A percentile compares a stretch with the other conserved stretches of the same genome.
Conservation (phyloP, 2,329 filamentous ascomycete genomes). For the Akanthomyces muscarius region DNA sequence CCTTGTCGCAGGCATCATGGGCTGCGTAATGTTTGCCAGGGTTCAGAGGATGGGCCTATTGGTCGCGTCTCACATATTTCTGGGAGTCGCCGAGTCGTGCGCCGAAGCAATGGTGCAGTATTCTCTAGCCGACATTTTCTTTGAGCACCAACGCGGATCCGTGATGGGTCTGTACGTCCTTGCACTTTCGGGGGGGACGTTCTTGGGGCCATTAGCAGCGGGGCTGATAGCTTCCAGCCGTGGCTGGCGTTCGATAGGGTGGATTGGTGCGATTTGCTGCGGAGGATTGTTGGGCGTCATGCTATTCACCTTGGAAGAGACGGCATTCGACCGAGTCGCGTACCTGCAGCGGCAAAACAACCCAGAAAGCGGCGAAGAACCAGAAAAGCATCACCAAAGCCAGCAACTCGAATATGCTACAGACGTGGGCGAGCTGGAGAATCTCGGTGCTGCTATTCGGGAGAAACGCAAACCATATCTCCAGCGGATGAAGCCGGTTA, state of each 20-base stretch:
- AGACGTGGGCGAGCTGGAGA: neutral
- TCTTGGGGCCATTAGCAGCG: conserved; percentile 49
- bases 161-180: conserved; percentile 53
- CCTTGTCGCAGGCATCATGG: conserved; percentile 44
- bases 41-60: conserved; percentile 41
- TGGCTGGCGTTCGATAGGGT: conserved; percentile 54
- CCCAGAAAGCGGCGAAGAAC: conserved; percentile 17
- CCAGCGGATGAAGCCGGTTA: conserved; percentile 53
- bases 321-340: conserved; percentile 35
- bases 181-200: conserved; percentile 53
- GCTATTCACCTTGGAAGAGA: conserved; percentile 51
- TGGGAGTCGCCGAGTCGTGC: conserved; percentile 53
- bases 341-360: neutral
- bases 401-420: conserved; percentile 15
- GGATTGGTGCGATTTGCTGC: conserved; percentile 47
- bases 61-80: conserved; percentile 54
- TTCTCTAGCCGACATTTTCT: conserved; percentile 55
- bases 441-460: neutral
- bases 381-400: conserved; percentile 17
- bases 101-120: conserved; percentile 54
- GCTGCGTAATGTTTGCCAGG: conserved; percentile 51
- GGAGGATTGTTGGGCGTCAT: conserved; percentile 43
- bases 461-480: conserved; percentile 35
- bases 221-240: conserved; percentile 46
- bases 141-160: conserved; percentile 52